Percentiles rank a stretch among this genome's conserved stretches.
Conservation (phyloP, 306 rosid species). For the Malus sieversii region DNA sequence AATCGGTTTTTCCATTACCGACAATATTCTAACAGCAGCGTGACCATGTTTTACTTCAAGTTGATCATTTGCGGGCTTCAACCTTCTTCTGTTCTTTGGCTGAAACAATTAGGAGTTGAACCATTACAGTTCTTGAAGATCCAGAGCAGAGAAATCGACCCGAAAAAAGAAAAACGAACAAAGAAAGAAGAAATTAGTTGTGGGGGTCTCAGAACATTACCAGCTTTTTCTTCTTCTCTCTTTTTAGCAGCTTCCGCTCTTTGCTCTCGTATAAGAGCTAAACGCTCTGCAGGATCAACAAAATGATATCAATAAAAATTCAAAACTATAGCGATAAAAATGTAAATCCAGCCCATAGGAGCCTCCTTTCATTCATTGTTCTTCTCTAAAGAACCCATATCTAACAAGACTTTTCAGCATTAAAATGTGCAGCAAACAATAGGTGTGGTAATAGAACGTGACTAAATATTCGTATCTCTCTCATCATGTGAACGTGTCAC, state of each 20-base stretch:
- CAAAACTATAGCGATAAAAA: background rate
- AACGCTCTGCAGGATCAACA: conserved; percentile 51
- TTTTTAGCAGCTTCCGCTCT: conserved; percentile 90
- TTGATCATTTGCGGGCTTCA: conserved; percentile 61
- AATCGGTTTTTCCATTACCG: background rate
- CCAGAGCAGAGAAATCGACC: background rate
- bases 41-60: conserved; percentile 6
- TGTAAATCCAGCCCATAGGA: background rate
- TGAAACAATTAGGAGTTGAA: conserved; percentile 20
- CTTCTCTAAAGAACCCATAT: background rate
- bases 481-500: background rate
- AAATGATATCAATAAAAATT: background rate
- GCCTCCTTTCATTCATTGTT: background rate
- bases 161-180: background rate
- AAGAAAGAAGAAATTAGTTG: background rate
- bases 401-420: background rate
- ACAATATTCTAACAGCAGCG: background rate
- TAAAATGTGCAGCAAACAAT: background rate
- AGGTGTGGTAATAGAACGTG: background rate
- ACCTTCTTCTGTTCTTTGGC: conserved; percentile 76
- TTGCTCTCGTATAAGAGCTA: conserved; percentile 70
- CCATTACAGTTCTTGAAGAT: background rate
- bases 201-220: conserved; percentile 22
- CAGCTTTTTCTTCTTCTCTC: conserved; percentile 81
- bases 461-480: background rate